Percentiles rank a stretch among this genome's conserved stretches.
Evolutionary conservation across 2,329 filamentous ascomycete species (phyloP).

Genomic region (Epichloe coenophiala): DNA sequence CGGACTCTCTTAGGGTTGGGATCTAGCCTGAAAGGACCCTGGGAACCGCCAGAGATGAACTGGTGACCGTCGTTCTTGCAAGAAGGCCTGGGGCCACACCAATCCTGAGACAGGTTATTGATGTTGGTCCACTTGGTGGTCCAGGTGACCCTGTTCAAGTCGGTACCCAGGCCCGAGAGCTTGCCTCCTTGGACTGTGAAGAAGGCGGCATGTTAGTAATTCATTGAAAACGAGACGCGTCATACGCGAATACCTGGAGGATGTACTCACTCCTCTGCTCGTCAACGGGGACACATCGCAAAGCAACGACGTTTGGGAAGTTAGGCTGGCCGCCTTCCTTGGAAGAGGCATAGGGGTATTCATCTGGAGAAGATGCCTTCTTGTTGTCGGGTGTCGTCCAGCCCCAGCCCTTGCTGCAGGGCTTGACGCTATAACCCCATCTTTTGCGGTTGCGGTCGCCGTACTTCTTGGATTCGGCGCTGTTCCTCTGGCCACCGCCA

Average conservation of each 20-base stretch:
- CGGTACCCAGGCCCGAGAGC: neutral
- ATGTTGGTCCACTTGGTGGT: neutral
- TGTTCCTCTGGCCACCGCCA: neutral
- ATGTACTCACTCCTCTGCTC: neutral
- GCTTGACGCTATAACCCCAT: neutral
- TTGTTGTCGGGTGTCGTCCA: neutral
- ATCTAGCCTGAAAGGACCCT: neutral
- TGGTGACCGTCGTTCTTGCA: constrained; percentile 1
- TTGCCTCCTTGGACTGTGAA: neutral
- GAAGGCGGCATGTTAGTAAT: neutral
- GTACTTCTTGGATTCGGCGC: neutral
- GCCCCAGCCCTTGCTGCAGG: neutral
- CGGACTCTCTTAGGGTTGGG: neutral
- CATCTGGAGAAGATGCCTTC: neutral
- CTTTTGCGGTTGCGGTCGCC: neutral
- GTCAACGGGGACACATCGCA: neutral
- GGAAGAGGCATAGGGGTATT: neutral
- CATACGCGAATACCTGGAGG: too few relatives aligned
- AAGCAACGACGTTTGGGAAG: neutral
- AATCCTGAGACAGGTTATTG: neutral
- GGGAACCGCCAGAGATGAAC: neutral
- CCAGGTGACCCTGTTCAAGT: neutral
- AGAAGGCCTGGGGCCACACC: neutral
- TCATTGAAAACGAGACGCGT: too few relatives aligned
- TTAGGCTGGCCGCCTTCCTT: neutral